phyloP scores from a whole-genome alignment of 306 rosid species.

The Gastrolobium bilobum region DNA sequence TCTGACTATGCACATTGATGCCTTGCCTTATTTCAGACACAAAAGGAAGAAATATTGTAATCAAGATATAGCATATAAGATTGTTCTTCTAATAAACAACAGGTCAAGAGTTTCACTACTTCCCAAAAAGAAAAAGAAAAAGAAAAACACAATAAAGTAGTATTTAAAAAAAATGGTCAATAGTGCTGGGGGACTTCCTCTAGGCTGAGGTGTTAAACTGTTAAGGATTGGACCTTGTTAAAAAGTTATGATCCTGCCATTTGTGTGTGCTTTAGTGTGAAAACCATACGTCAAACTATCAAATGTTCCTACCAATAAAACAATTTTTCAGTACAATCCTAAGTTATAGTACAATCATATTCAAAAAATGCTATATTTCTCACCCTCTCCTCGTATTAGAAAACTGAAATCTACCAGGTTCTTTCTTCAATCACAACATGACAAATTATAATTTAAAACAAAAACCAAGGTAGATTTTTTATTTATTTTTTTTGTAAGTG shows the following conservation, averaged over 20 bases:
- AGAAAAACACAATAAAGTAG: neutral
- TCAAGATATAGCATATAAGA: neutral
- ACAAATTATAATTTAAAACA: neutral
- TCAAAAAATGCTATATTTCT: neutral
- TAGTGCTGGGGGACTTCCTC: neutral
- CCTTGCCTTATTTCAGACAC: constrained; percentile 33
- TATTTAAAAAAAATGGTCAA: neutral
- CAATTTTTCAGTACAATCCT: constrained; percentile 7
- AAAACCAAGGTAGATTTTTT: neutral
- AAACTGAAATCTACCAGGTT: constrained; percentile 26
- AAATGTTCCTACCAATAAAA: neutral
- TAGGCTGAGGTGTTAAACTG: neutral
- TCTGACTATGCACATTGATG: constrained; percentile 5
- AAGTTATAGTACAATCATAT: neutral
- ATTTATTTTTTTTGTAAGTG: constrained; percentile 1
- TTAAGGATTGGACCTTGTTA: constrained; percentile 4
- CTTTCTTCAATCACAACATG: constrained; percentile 5
- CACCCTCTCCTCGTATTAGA: constrained; percentile 30
- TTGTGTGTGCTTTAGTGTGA: neutral
- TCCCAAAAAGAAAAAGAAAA: neutral
- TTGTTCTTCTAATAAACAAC: constrained; percentile 1
- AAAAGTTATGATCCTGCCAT: neutral
- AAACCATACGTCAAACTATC: neutral
- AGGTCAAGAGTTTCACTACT: neutral
- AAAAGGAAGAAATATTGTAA: constrained; percentile 37